phyloP scores from a whole-genome alignment of 164 flowering plant genomes.

The Annona squamosa region DNA sequence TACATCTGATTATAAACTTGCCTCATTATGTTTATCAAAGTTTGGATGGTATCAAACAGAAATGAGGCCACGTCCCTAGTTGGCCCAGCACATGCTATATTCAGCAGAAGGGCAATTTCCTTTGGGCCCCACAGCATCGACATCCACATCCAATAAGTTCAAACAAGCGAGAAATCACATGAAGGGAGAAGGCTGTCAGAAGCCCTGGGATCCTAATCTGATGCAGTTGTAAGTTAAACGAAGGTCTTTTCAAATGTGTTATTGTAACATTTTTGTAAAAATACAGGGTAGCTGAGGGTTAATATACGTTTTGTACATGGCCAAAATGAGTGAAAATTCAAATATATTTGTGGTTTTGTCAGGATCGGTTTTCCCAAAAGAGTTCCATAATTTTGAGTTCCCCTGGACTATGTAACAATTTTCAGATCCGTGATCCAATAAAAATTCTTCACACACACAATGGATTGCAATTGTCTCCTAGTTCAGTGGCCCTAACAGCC shows the following conservation, averaged over 20 bases:
- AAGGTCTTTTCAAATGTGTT: background rate
- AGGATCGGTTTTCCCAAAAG: background rate
- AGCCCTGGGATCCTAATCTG: background rate
- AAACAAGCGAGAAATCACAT: background rate
- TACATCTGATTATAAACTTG: constrained; percentile 43
- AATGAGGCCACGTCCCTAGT: background rate
- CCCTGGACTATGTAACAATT: background rate
- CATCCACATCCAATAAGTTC: background rate
- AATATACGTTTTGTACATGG: background rate
- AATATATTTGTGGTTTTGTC: background rate
- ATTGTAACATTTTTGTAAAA: background rate
- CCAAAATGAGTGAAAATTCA: background rate
- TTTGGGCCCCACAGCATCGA: background rate
- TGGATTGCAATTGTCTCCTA: background rate
- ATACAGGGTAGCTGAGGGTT: background rate
- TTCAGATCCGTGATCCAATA: background rate
- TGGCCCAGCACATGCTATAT: background rate
- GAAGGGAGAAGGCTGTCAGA: background rate
- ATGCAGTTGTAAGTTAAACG: background rate
- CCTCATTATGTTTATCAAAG: background rate
- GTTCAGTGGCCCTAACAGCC: background rate
- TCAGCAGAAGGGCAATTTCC: background rate
- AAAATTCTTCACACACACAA: background rate
- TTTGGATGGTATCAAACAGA: background rate
- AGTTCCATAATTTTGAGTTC: background rate